phyloP scores from a whole-genome alignment of 2,329 filamentous ascomycete species.

The Clonostachys rhizophaga region DNA sequence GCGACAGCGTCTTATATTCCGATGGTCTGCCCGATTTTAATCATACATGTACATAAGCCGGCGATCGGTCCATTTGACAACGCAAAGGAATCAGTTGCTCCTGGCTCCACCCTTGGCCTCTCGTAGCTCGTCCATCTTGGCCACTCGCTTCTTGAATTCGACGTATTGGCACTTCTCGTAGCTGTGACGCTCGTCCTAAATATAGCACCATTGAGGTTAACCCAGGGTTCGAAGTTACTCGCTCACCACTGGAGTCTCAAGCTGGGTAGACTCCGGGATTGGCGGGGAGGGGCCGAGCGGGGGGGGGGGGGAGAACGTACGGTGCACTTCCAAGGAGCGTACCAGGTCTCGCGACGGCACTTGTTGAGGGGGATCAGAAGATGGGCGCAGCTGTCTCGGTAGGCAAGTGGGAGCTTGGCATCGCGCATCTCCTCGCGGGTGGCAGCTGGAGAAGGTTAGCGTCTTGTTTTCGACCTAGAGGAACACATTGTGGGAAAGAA shows the following conservation, averaged over 20 bases:
- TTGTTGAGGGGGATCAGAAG: constrained; percentile 93
- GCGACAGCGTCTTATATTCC: not conserved
- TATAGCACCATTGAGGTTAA: not conserved
- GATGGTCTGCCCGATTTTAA: too few species aligned
- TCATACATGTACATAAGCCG: too few species aligned
- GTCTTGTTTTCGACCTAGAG: not conserved
- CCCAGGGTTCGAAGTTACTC: not conserved
- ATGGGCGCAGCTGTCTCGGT: constrained; percentile 93
- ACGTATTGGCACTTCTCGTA: constrained; percentile 99
- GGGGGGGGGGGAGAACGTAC: constrained; percentile 46
- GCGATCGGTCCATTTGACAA: too few species aligned
- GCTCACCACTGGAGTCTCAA: not conserved
- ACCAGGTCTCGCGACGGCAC: constrained; percentile 88
- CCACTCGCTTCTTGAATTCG: constrained; percentile 97
- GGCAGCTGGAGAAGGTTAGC: constrained; percentile 49
- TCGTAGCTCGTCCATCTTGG: constrained; percentile 96
- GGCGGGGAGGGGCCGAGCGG: not conserved
- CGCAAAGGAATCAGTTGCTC: constrained; percentile 60
- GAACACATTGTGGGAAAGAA: constrained; percentile 4
- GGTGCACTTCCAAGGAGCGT: constrained; percentile 96
- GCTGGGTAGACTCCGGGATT: not conserved
- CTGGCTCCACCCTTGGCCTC: constrained; percentile 78
- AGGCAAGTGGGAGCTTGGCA: constrained; percentile 80
- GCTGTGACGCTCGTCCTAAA: constrained; percentile 86
- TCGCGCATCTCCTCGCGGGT: constrained; percentile 92